These are phyloP conservation scores for Phytopythium oedochilum DNA, from an alignment of 352 stramenopile genomes.

Conservation along the genomic window DNA sequence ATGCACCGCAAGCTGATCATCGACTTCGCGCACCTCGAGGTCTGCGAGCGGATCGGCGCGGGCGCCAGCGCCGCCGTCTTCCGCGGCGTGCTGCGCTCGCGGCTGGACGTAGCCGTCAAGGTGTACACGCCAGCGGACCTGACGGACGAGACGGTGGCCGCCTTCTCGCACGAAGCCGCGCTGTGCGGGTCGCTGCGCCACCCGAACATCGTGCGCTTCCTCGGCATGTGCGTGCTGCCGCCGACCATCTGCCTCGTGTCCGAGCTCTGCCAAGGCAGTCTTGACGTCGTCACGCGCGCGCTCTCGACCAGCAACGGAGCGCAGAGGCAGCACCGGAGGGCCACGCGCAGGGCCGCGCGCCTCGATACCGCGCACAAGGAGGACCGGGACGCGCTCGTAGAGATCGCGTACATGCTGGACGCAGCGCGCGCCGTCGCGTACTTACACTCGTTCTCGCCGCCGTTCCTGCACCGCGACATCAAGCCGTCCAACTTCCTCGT, in stretches of 20 bases:
- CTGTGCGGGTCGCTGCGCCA: slow-evolving; percentile 67
- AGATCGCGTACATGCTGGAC: slow-evolving; percentile 67
- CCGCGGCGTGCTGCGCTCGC: slow-evolving; percentile 48
- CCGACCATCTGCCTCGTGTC: slow-evolving; percentile 72
- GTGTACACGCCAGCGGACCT: slow-evolving; percentile 64
- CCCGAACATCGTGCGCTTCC: slow-evolving; percentile 82
- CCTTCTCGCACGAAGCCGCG: slow-evolving; percentile 77
- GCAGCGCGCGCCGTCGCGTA: slow-evolving; percentile 58
- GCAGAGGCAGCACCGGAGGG: slow-evolving; percentile 5
- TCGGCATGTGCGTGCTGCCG: slow-evolving; percentile 77
- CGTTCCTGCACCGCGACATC: too few relatives aligned
- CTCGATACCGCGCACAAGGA: too few relatives aligned
- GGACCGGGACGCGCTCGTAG: slow-evolving; percentile 20
- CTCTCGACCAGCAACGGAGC: slow-evolving; percentile 16
- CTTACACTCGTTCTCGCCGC: slow-evolving; percentile 66
- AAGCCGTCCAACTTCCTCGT: slow-evolving; percentile 68
- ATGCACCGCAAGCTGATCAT: slow-evolving; percentile 67
- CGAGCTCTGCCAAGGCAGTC: slow-evolving; percentile 39
- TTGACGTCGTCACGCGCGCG: slow-evolving; percentile 34
- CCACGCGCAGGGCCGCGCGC: slow-evolving; percentile 9
- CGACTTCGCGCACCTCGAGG: slow-evolving; percentile 50
- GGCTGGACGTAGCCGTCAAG: slow-evolving; percentile 61
- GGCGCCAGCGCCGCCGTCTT: slow-evolving; percentile 65
- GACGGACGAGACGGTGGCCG: slow-evolving; percentile 60
- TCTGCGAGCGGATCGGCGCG: slow-evolving; percentile 40